Percentiles rank a stretch among this genome's conserved stretches.
These are phyloP conservation scores for Tulasnella sp. DNA, from an alignment of 768 basidiomycete genomes.

Conservation along the genomic window DNA sequence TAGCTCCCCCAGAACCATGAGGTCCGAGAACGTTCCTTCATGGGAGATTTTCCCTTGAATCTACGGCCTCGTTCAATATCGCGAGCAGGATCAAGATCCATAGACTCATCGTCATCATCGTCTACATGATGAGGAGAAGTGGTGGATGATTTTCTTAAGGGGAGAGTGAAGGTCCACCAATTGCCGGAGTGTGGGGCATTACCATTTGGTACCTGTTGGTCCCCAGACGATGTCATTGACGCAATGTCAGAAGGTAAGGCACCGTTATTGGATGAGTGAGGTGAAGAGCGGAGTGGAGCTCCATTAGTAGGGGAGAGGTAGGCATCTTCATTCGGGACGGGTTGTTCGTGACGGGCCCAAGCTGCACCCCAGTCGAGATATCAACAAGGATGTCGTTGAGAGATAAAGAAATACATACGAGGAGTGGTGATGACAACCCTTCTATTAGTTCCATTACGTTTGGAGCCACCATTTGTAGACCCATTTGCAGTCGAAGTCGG, in stretches of 20 bases:
- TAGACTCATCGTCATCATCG: not conserved
- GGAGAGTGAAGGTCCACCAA: constrained; percentile 15
- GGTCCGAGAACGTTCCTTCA: constrained; percentile 2
- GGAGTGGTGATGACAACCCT: not conserved
- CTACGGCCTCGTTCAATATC: constrained; percentile 5
- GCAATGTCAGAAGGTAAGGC: constrained; percentile 37
- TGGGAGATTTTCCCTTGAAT: not conserved
- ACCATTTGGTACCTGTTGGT: constrained; percentile 22
- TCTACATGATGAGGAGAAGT: not conserved
- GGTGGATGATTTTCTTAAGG: not conserved
- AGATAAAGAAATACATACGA: not conserved
- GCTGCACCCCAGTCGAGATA: constrained; percentile 32
- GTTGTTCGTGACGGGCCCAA: constrained; percentile 75
- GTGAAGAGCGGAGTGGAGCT: constrained; percentile 29
- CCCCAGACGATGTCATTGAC: constrained; percentile 24
- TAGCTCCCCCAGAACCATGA: too few relatives aligned
- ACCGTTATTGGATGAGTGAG: constrained; percentile 33
- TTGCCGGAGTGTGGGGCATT: constrained; percentile 4
- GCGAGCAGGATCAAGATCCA: not conserved
- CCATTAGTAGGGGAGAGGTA: constrained; percentile 20
- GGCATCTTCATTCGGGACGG: constrained; percentile 44
- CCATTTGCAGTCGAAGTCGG: not conserved
- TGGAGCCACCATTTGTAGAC: not conserved
- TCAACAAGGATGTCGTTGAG: not conserved
- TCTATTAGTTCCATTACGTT: not conserved